Evolutionary conservation across 208 protist species (phyloP), one percentile per base, ranked within the genome.

Genomic region (Spongospora subterranea): DNA sequence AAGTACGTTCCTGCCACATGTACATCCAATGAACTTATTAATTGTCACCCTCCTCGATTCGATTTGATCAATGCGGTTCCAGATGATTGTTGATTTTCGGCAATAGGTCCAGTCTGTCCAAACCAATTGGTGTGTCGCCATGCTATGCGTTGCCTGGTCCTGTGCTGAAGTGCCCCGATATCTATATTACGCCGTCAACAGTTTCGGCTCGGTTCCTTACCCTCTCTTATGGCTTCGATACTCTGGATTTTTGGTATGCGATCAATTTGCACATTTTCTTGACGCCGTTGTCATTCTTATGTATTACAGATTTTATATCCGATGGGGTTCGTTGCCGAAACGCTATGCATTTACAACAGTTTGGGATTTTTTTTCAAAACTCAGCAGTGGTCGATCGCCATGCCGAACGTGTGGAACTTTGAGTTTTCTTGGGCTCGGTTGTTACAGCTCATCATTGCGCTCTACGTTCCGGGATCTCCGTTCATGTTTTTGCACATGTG

Each of bases 381-480:
- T 20, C 11, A 35, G 71, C 6, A 82, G 71, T 82, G 71, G 71
- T 65, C 17, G 6, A 39, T 76, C n/a, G 32, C 6, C 17, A 89
- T 89, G 88, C 88, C 88, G 13, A 89, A 89, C 32, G 11, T 32
- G n/a, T 32, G 64, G 17, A 89, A 89, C 32, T 89, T 89, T 32
- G 88, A 60, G 17, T 76, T 89, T 32, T 64, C 29, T 20, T 89
- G 17, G 1, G 6, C 64, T 32, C 13, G 17, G 6, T 29, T 71
- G 32, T 45, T 89, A 32, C 6, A 35, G 17, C 17, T 60, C 13
- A 40, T 71, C 38, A 35, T 89, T 20, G 13, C 65, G 17, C 32
- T 89, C 13, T 89, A 89, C 65, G 88, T 89, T 32, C 88, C 88
- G 6, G 88, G 46, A 39, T 89, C 88, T 20, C 88, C 88, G 6